Evolutionary conservation across 805 yeast genomes (phyloP).

Genomic region (Cyberlindnera xylosilytica): DNA sequence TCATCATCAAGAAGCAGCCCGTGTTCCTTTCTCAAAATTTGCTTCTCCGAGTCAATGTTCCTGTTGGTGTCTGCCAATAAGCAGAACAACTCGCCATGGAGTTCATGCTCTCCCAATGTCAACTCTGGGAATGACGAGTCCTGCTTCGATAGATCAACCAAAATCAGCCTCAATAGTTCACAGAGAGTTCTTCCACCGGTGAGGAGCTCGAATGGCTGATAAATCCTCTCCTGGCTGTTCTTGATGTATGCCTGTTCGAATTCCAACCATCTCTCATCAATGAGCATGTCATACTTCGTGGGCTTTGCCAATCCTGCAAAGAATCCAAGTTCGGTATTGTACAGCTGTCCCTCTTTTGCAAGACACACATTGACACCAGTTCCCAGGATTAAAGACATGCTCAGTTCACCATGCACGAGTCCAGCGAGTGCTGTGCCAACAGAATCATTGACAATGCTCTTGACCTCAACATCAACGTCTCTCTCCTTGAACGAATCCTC

Average conservation of each 20-base stretch:
- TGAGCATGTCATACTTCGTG: slow-evolving; percentile 38
- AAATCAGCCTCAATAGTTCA: slow-evolving; percentile 45
- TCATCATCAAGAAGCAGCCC: background rate
- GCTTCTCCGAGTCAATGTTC: background rate
- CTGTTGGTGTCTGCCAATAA: background rate
- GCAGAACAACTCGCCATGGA: slow-evolving; percentile 4
- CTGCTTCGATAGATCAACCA: slow-evolving; percentile 30
- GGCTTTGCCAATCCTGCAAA: slow-evolving; percentile 42
- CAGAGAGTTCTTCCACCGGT: slow-evolving; percentile 56
- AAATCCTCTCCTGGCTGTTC: slow-evolving; percentile 25
- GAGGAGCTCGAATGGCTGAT: slow-evolving; percentile 56
- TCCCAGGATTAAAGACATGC: slow-evolving; percentile 60
- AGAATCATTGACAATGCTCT: slow-evolving; percentile 57
- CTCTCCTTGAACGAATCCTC: slow-evolving; percentile 30
- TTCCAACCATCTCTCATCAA: slow-evolving; percentile 32
- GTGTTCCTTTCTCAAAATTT: background rate
- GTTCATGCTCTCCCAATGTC: slow-evolving; percentile 4
- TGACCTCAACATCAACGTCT: slow-evolving; percentile 34
- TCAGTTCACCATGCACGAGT: slow-evolving; percentile 27
- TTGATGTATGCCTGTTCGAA: slow-evolving; percentile 5
- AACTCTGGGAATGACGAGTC: slow-evolving; percentile 1
- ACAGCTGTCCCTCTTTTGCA: slow-evolving; percentile 29
- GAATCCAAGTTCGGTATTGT: slow-evolving; percentile 54
- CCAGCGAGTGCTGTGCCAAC: slow-evolving; percentile 52
- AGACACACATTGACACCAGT: slow-evolving; percentile 62